Evolutionary conservation across 768 basidiomycete species (phyloP).

Genomic region (Tricholomella constricta): DNA sequence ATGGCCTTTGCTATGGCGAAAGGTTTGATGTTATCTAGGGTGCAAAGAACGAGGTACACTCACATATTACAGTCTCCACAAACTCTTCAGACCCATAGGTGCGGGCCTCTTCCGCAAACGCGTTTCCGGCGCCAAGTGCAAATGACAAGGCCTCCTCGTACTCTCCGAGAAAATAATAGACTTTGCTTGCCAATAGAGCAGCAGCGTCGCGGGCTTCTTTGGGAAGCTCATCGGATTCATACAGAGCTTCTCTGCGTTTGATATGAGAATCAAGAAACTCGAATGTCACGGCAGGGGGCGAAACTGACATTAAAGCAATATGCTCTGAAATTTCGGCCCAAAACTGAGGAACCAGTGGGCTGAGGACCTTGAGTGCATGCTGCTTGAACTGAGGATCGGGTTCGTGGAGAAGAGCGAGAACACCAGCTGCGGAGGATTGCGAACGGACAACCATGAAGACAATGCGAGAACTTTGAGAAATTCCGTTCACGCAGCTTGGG

Average conservation of each 20-base stretch:
- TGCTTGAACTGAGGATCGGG: constrained; percentile 85
- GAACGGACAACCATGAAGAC: constrained; percentile 64
- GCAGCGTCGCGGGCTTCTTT: constrained; percentile 78
- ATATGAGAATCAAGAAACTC: constrained; percentile 6
- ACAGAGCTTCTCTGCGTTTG: constrained; percentile 75
- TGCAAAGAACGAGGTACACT: constrained; percentile 34
- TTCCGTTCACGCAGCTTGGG: constrained; percentile 26
- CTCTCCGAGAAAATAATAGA: constrained; percentile 95
- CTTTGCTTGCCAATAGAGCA: constrained; percentile 93
- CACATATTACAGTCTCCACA: constrained; percentile 92
- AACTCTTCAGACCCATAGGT: constrained; percentile 76
- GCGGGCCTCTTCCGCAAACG: constrained; percentile 77
- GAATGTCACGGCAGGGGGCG: constrained; percentile 9
- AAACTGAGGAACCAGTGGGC: constrained; percentile 85
- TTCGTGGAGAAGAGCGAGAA: constrained; percentile 89
- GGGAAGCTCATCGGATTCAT: constrained; percentile 80
- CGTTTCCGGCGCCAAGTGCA: constrained; percentile 85
- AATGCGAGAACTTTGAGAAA: constrained; percentile 21
- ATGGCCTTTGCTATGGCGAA: constrained; percentile 81
- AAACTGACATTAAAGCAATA: constrained; percentile 80
- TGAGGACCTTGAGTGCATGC: constrained; percentile 86
- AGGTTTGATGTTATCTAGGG: constrained; percentile 1
- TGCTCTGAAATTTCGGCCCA: constrained; percentile 99
- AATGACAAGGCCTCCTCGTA: constrained; percentile 96
- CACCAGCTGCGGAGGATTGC: constrained; percentile 85